phyloP scores from a whole-genome alignment of 2,329 filamentous ascomycete species.

The Monosporascus sp. region DNA sequence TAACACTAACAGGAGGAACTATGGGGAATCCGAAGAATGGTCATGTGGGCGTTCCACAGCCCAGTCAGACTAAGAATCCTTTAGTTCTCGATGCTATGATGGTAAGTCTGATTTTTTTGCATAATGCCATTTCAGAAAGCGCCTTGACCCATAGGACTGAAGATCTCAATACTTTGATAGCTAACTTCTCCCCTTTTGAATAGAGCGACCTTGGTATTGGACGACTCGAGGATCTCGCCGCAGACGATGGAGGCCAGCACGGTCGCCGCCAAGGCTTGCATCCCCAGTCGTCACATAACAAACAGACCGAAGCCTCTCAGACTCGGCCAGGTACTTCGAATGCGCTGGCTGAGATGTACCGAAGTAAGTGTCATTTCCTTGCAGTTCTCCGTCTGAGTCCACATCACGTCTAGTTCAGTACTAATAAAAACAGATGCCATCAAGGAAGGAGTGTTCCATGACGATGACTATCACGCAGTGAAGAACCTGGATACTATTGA shows the following conservation, averaged over 20 bases:
- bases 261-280: background rate
- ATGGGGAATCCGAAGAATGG: background rate
- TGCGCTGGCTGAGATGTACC: too few species aligned
- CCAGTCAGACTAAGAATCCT: background rate
- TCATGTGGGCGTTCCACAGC: background rate
- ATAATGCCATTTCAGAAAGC: background rate
- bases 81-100: background rate
- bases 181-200: background rate
- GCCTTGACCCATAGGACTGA: too few species aligned
- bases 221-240: background rate
- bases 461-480: background rate
- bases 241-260: background rate
- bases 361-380: too few species aligned
- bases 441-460: background rate
- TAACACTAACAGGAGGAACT: background rate
- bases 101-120: background rate
- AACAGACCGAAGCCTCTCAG: too few species aligned
- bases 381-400: too few species aligned
- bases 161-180: background rate
- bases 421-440: background rate
- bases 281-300: background rate
- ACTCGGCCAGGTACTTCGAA: too few species aligned
- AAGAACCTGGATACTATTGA: background rate
- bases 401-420: too few species aligned
- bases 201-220: background rate